phyloP scores from a whole-genome alignment of 805 yeast genomes.

The Nakazawaea populi region DNA sequence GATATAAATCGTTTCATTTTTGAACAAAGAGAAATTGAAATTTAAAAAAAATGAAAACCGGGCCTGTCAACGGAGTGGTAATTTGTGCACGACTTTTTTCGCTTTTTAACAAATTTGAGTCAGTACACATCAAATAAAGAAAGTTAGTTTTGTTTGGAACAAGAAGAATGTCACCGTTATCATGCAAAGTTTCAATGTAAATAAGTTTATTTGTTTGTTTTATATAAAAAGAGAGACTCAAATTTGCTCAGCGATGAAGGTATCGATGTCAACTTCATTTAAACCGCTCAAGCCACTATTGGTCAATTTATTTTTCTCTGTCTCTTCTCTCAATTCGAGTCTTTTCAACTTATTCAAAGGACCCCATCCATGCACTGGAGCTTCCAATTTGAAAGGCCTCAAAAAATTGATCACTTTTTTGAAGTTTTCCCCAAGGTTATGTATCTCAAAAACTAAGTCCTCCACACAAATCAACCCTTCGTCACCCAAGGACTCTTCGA shows the following conservation, averaged over 20 bases:
- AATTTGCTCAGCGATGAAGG: slow-evolving; percentile 60
- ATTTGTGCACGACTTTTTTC: neutral
- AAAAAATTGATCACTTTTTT: slow-evolving; percentile 55
- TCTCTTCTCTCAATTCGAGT: slow-evolving; percentile 49
- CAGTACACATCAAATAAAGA: too few relatives aligned
- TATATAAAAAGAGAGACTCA: slow-evolving; percentile 19
- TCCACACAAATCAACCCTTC: slow-evolving; percentile 72
- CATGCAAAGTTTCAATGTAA: too few relatives aligned
- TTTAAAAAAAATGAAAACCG: neutral
- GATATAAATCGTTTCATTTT: neutral
- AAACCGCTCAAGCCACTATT: slow-evolving; percentile 62
- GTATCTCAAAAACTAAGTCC: slow-evolving; percentile 71
- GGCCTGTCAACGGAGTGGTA: neutral
- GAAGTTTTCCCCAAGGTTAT: slow-evolving; percentile 58
- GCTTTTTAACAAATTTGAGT: neutral
- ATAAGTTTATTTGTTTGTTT: neutral
- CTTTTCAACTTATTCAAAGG: slow-evolving; percentile 66
- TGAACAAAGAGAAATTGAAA: neutral
- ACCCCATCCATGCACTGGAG: slow-evolving; percentile 71
- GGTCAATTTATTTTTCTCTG: slow-evolving; percentile 36
- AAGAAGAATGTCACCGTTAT: too few relatives aligned
- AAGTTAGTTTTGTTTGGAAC: too few relatives aligned
- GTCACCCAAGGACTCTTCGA: slow-evolving; percentile 68
- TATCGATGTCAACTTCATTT: slow-evolving; percentile 68
- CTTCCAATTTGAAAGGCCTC: slow-evolving; percentile 62